phyloP scores from a whole-genome alignment of 345 rosid genomes.

The Bruguiera gymnorhiza region DNA sequence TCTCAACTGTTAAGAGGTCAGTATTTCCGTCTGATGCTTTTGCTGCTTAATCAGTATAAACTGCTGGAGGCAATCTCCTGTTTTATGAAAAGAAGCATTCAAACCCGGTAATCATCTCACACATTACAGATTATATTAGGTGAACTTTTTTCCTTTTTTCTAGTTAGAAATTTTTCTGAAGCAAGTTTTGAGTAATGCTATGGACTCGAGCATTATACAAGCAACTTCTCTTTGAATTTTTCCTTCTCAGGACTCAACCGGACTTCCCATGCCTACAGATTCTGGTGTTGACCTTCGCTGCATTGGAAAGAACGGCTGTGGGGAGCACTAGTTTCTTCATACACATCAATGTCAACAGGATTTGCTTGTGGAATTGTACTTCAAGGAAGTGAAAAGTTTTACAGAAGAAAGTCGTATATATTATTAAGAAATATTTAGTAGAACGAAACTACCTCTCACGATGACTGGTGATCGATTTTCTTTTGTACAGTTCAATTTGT shows the following conservation, averaged over 20 bases:
- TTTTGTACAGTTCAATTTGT: slow-evolving; percentile 43
- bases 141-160: no score
- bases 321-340: slow-evolving; percentile 19
- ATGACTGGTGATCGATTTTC: slow-evolving; percentile 22
- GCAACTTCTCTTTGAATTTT: background rate
- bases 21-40: slow-evolving; percentile 2
- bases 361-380: slow-evolving; percentile 29
- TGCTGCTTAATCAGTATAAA: background rate
- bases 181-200: no score
- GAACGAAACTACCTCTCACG: slow-evolving; percentile 21
- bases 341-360: slow-evolving; percentile 23
- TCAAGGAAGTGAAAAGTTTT: slow-evolving; percentile 35
- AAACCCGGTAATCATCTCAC: background rate
- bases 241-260: background rate
- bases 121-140: no score
- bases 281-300: background rate
- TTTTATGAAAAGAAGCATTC: background rate
- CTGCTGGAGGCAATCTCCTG: background rate
- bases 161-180: background rate
- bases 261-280: background rate
- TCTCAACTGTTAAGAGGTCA: slow-evolving; percentile 32
- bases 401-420: slow-evolving; percentile 12
- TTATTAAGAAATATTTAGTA: slow-evolving; percentile 16
- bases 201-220: background rate
- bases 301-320: background rate